Conservation (phyloP, 495 filamentous ascomycete genomes). For the Pyronema domesticum region DNA sequence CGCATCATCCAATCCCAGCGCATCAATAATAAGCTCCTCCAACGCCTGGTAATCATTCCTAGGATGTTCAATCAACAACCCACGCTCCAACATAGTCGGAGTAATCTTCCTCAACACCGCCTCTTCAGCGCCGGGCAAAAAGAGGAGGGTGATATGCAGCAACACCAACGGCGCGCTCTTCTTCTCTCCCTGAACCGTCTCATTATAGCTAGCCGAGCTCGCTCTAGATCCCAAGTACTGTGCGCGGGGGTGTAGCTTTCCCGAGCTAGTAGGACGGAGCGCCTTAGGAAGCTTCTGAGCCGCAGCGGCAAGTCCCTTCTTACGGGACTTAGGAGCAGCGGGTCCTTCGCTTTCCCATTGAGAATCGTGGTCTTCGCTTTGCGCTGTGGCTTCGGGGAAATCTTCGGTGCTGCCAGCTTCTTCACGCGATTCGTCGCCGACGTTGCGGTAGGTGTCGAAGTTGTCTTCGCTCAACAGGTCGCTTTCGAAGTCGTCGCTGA, state of each 20-base stretch:
- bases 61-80: slow-evolving; percentile 75
- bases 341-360: slow-evolving; percentile 2
- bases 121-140: slow-evolving; percentile 51
- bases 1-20: slow-evolving; percentile 58
- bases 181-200: slow-evolving; percentile 31
- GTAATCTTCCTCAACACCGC: slow-evolving; percentile 43
- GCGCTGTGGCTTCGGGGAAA: too few species aligned
- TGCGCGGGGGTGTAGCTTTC: too few species aligned
- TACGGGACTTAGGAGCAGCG: background rate
- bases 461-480: too few species aligned
- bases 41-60: slow-evolving; percentile 79
- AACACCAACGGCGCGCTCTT: slow-evolving; percentile 54
- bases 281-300: too few species aligned
- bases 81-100: slow-evolving; percentile 65
- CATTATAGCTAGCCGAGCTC: slow-evolving; percentile 43
- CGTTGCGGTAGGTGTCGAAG: too few species aligned
- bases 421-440: too few species aligned
- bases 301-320: background rate
- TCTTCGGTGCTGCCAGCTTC: too few species aligned
- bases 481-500: too few species aligned
- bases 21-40: slow-evolving; percentile 80
- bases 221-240: slow-evolving; percentile 25
- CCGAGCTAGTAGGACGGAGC: too few species aligned
- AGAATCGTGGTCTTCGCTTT: slow-evolving; percentile 1
- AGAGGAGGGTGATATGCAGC: slow-evolving; percentile 69